phyloP scores from a whole-genome alignment of 176 grass and related monocot species.

The Phragmites australis region DNA sequence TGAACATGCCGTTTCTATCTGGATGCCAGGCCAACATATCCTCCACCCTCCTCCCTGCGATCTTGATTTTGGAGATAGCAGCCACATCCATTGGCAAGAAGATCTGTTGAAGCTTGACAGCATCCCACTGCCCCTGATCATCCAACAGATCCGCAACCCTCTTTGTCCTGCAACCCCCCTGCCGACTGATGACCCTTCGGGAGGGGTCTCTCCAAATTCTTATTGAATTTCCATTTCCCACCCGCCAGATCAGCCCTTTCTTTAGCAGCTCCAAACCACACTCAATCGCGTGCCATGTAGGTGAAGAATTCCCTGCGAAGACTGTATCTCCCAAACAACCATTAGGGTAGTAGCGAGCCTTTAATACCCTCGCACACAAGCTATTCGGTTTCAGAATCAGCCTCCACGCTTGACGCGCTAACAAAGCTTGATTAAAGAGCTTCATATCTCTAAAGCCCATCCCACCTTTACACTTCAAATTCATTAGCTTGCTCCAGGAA shows the following conservation, averaged over 20 bases:
- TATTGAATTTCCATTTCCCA: neutral
- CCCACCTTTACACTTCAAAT: too few relatives aligned
- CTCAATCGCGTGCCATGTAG: neutral
- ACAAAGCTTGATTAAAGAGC: neutral
- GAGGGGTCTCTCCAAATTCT: neutral
- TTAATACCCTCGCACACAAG: neutral
- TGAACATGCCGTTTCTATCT: too few relatives aligned
- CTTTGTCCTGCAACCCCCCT: too few relatives aligned
- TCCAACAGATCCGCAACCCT: too few relatives aligned
- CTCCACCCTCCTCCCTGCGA: too few relatives aligned
- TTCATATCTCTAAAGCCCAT: neutral
- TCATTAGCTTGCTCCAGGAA: too few relatives aligned
- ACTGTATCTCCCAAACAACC: neutral
- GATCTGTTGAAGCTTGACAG: too few relatives aligned
- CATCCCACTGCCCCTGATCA: too few relatives aligned
- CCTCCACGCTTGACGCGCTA: neutral
- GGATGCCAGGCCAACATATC: too few relatives aligned
- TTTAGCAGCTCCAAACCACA: neutral
- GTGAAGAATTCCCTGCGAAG: accelerated
- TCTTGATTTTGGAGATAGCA: too few relatives aligned
- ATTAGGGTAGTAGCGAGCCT: neutral
- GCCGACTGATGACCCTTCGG: too few relatives aligned
- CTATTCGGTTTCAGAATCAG: neutral
- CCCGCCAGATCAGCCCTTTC: neutral
- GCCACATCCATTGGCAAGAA: too few relatives aligned